A percentile compares a stretch with the other conserved stretches of the same genome.
Conservation (phyloP, 176 grass and related monocot species). For the Saccharum spontaneum region DNA sequence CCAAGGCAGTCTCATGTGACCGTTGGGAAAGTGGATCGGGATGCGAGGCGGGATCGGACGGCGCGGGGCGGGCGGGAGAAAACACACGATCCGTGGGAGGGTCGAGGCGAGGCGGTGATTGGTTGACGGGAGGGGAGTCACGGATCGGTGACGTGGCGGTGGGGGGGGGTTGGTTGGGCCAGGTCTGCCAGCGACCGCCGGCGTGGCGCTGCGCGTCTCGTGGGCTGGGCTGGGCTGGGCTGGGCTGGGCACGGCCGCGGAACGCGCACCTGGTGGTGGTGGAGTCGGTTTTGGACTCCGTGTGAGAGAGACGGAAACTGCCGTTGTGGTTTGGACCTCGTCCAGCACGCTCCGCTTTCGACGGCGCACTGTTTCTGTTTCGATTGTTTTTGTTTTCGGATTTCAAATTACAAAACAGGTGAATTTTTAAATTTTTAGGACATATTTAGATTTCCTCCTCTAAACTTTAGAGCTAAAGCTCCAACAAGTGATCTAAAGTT, state of each 20-base stretch:
- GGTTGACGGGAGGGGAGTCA: fast-evolving
- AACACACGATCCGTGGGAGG: slow-evolving; percentile 59
- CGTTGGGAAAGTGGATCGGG: neutral
- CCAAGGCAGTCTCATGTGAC: slow-evolving; percentile 24
- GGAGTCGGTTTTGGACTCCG: neutral
- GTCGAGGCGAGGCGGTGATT: neutral
- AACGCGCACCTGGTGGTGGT: neutral
- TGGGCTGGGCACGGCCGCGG: too few relatives aligned
- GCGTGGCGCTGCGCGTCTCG: neutral
- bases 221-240: neutral
- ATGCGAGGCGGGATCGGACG: slow-evolving; percentile 19
- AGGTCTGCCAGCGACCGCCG: neutral
- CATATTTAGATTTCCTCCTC: too few relatives aligned
- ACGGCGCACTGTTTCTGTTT: too few relatives aligned
- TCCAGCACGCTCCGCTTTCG: neutral
- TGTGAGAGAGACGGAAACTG: neutral
- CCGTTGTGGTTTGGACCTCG: neutral
- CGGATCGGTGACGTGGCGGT: slow-evolving; percentile 46
- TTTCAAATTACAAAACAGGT: too few relatives aligned
- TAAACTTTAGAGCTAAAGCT: too few relatives aligned
- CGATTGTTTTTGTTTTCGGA: too few relatives aligned
- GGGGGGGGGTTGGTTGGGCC: fast-evolving
- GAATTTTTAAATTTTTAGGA: too few relatives aligned
- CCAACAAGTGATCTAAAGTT: too few relatives aligned
- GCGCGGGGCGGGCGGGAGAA: neutral